A percentile compares a stretch with the other conserved stretches of the same genome.
Conservation (phyloP, 139 green algal genomes). For the Coccomyxa sp. region DNA sequence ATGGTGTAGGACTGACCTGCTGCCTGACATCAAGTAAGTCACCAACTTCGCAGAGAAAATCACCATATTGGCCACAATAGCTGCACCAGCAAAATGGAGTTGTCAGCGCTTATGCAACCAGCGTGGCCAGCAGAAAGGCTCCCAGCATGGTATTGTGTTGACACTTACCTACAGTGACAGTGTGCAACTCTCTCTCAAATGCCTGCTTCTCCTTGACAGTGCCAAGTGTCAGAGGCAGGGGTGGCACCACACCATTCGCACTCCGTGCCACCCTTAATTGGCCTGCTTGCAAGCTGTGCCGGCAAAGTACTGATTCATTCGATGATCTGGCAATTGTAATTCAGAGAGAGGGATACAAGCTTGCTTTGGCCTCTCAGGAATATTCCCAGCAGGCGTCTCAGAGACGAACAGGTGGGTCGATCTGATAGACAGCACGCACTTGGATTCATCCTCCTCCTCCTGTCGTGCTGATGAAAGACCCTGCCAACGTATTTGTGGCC, state of each 20-base stretch:
- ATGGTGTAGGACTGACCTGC: conserved; percentile 26
- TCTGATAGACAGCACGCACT: too few species aligned
- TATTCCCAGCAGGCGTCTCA: too few species aligned
- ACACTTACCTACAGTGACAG: conserved; percentile 38
- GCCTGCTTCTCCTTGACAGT: conserved; percentile 19
- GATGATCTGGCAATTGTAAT: too few species aligned
- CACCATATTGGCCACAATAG: conserved; percentile 52
- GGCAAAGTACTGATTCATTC: not conserved
- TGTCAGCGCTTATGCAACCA: not conserved
- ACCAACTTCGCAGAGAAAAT: conserved; percentile 67
- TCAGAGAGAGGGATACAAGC: too few species aligned
- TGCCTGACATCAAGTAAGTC: conserved; percentile 43
- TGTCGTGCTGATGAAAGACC: not conserved
- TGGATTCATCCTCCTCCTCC: not conserved
- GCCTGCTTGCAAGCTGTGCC: not conserved
- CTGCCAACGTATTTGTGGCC: not conserved
- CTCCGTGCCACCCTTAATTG: not conserved
- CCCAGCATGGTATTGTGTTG: not conserved
- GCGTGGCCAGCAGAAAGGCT: not conserved
- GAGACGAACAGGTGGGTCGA: too few species aligned
- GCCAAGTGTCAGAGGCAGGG: not conserved
- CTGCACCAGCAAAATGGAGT: conserved; percentile 16
- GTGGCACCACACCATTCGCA: not conserved
- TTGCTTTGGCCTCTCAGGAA: too few species aligned
- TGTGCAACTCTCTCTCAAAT: conserved; percentile 39